These are phyloP conservation scores for Clarireedia hainanense DNA, from an alignment of 2,329 filamentous ascomycete genomes.

Conservation along the genomic window DNA sequence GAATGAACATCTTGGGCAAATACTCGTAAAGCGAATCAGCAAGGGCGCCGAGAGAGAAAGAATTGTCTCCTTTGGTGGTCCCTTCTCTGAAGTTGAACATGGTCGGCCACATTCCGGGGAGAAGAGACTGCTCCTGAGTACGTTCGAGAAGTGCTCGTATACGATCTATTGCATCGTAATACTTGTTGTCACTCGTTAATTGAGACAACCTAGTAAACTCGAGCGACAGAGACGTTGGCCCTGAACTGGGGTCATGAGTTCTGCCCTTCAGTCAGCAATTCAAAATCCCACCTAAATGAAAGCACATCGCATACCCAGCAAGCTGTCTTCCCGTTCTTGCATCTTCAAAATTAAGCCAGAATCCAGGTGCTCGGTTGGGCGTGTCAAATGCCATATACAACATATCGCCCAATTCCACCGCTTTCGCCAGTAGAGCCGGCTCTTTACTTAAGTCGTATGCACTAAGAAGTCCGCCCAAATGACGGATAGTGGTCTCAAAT, in stretches of 20 bases:
- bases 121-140: constrained; percentile 41
- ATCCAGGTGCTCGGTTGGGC: constrained; percentile 3
- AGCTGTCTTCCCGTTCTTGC: not conserved
- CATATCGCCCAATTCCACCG: constrained; percentile 26
- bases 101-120: constrained; percentile 55
- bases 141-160: constrained; percentile 46
- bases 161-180: constrained; percentile 51
- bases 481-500: constrained; percentile 33
- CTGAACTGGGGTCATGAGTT: constrained; percentile 1
- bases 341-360: constrained; percentile 7
- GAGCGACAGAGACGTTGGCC: constrained; percentile 43
- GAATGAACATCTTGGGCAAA: constrained; percentile 44
- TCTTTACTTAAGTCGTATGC: constrained; percentile 29
- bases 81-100: constrained; percentile 43
- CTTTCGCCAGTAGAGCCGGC: constrained; percentile 24
- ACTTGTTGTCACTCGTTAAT: constrained; percentile 49
- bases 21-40: constrained; percentile 56
- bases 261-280: not conserved
- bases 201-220: constrained; percentile 56
- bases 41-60: constrained; percentile 46
- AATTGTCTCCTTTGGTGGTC: constrained; percentile 45
- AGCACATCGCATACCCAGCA: too few relatives aligned
- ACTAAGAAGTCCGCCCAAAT: constrained; percentile 30
- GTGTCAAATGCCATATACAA: constrained; percentile 36
- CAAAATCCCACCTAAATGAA: not conserved